Base-by-base conservation (phyloP, 768 basidiomycete genomes). In the Atractiella rhizophila region DNA sequence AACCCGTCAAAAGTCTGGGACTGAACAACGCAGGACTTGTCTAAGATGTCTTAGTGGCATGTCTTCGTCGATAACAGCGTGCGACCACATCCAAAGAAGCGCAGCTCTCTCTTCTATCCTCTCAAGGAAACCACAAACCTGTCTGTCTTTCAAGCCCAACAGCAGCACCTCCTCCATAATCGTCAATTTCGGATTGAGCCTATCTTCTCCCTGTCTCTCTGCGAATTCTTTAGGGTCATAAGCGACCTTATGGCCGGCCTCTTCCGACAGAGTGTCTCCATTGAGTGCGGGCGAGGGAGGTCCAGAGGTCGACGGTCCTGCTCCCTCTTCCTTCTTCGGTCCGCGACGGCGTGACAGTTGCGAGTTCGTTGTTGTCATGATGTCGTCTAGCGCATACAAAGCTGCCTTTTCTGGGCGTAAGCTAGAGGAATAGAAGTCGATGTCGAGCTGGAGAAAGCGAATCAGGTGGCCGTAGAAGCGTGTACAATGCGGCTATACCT, bases 121-220 rank as follows among this genome's bases (percentile, higher is more conserved):
- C 10, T n/a, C 23, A 18, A n/a, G 21, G 12, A 4, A 3, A 10
- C 4, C 7, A 52, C 59, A 43, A 52, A 83, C 83, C 64, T 88
- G 83, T 56, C 85, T 86, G 62, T 96, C 91, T 59, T 96, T 94
- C 43, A 98, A 63, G 4, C 91, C 91, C 11, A 98, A 62, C 42
- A 98, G 59, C 46, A 96, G 63, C 5, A 98, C 74, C 63, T 98
- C 91, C 63, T 98, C 91, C 78, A 96, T 79, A 42, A 98, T 68
- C 20, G 91, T 98, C 51, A 98, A 63, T 43, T 66, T 66, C 3
- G 91, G 91, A n/a, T 57, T 64, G 47, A 73, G 71, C 50, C 75
- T 70, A 33, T 66, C 66, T 28, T 69, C 73, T 40, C 70, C 68
- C 4, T 42, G 43, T n/a, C n/a, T n/a, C 54, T 77, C 70, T 34